Percentiles rank a stretch among this genome's conserved stretches.
Evolutionary conservation across 2,329 filamentous ascomycete genomes (phyloP).

Genomic region (Hypomyces perniciosus): DNA sequence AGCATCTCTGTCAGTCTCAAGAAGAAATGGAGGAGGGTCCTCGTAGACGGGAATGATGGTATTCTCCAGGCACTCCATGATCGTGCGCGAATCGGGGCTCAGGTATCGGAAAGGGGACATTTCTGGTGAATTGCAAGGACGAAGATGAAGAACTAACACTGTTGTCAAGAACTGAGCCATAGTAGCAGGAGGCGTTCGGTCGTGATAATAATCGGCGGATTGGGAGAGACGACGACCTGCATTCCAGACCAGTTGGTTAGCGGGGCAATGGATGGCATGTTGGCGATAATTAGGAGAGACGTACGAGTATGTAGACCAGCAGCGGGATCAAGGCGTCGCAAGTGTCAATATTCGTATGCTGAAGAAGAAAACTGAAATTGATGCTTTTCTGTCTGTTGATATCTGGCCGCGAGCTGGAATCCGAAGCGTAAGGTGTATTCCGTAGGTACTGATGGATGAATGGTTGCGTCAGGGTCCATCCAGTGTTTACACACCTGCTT

Average conservation of each 20-base stretch:
- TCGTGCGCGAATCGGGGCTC: constrained; percentile 27
- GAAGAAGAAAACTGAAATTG: constrained; percentile 1
- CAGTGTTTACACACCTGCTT: constrained; percentile 24
- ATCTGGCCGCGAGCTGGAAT: neutral
- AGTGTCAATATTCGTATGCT: neutral
- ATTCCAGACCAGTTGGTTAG: constrained; percentile 13
- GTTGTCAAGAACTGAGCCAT: constrained; percentile 40
- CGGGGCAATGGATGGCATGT: constrained; percentile 11
- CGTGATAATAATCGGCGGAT: constrained; percentile 1
- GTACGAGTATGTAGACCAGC: neutral
- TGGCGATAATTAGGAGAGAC: neutral
- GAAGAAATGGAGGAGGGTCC: constrained; percentile 18
- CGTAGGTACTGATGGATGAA: neutral
- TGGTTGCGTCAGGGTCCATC: neutral
- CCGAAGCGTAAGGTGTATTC: neutral
- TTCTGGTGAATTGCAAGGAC: constrained; percentile 11
- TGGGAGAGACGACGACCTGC: constrained; percentile 4
- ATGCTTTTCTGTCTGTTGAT: neutral
- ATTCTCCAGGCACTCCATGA: constrained; percentile 25
- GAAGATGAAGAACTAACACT: constrained; percentile 30
- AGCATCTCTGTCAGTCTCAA: constrained; percentile 25
- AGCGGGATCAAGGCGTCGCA: neutral
- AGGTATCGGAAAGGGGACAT: constrained; percentile 27
- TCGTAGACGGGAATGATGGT: constrained; percentile 28
- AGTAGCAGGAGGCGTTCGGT: constrained; percentile 1